Conservation (phyloP, 2,329 filamentous ascomycete species). For the Fusarium transvaalense region DNA sequence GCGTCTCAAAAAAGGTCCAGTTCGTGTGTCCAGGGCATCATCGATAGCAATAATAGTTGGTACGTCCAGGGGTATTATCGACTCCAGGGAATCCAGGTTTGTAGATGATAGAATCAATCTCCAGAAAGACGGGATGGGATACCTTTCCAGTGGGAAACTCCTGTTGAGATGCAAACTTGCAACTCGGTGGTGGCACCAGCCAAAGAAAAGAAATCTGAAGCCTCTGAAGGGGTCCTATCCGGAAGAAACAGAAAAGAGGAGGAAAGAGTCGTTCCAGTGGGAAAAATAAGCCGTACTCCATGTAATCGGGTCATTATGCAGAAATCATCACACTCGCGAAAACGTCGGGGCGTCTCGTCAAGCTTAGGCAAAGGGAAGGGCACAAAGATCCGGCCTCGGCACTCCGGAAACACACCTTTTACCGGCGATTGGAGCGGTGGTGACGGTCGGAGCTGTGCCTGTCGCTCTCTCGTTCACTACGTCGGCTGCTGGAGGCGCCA, state of each 20-base stretch:
- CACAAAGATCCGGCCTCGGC: constrained; percentile 39
- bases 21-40: constrained; percentile 41
- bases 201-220: constrained; percentile 43
- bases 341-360: constrained; percentile 41
- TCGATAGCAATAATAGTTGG: constrained; percentile 46
- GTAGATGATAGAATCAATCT: constrained; percentile 37
- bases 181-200: constrained; percentile 44
- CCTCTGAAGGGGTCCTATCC: constrained; percentile 45
- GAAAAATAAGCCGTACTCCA: constrained; percentile 46
- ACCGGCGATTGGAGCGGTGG: constrained; percentile 56
- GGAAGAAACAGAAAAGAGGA: constrained; percentile 44
- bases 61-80: constrained; percentile 46
- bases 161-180: constrained; percentile 50
- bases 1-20: constrained; percentile 42
- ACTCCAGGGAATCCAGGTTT: constrained; percentile 38
- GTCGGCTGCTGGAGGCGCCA: constrained; percentile 55
- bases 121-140: constrained; percentile 36
- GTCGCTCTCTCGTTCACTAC: constrained; percentile 59
- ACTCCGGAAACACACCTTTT: constrained; percentile 41
- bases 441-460: constrained; percentile 57
- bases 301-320: constrained; percentile 48
- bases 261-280: constrained; percentile 47
- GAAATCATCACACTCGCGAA: constrained; percentile 50
- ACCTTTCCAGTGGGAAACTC: constrained; percentile 47
- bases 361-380: constrained; percentile 36